Conservation (phyloP, 2,329 filamentous ascomycete species). For the Septoria petroselini region DNA sequence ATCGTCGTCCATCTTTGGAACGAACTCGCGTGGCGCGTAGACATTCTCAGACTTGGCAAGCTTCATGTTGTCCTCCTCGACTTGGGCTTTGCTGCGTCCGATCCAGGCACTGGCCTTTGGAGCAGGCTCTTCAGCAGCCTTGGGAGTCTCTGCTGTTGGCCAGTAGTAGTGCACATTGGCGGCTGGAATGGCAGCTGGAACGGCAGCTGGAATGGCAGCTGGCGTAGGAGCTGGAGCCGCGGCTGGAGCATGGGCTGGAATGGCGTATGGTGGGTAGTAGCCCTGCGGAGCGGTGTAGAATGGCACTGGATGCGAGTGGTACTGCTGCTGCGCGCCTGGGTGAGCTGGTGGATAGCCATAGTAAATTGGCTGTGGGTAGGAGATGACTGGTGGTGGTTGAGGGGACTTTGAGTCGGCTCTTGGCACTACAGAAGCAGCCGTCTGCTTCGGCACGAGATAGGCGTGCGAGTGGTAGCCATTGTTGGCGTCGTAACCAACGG, state of each 20-base stretch:
- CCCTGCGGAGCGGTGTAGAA: slow-evolving; percentile 13
- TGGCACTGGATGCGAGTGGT: slow-evolving; percentile 23
- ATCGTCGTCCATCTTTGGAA: slow-evolving; percentile 36
- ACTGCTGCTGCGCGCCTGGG: slow-evolving; percentile 20
- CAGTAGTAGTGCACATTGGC: slow-evolving; percentile 24
- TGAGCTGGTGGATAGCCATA: slow-evolving; percentile 21
- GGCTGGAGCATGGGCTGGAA: slow-evolving; percentile 15
- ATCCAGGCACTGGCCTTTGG: slow-evolving; percentile 33
- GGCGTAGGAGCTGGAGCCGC: slow-evolving; percentile 11
- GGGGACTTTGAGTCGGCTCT: slow-evolving; percentile 16
- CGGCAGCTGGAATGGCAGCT: slow-evolving; percentile 13
- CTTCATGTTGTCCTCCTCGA: slow-evolving; percentile 41
- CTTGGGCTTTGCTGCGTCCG: slow-evolving; percentile 39
- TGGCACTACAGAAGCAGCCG: slow-evolving; percentile 19
- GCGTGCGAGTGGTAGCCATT: slow-evolving; percentile 32
- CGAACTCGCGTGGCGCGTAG: slow-evolving; percentile 36
- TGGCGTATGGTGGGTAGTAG: slow-evolving; percentile 27
- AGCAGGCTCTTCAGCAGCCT: slow-evolving; percentile 3
- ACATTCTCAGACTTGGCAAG: slow-evolving; percentile 37
- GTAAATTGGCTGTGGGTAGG: slow-evolving; percentile 24
- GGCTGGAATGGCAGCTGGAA: slow-evolving; percentile 1
- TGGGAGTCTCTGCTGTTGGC: slow-evolving; percentile 13
- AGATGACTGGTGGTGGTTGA: slow-evolving; percentile 17
- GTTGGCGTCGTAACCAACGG: slow-evolving; percentile 30
- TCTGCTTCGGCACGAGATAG: slow-evolving; percentile 28